Base-by-base conservation (phyloP, 2,329 filamentous ascomycete genomes). In the Botryotinia convoluta region DNA sequence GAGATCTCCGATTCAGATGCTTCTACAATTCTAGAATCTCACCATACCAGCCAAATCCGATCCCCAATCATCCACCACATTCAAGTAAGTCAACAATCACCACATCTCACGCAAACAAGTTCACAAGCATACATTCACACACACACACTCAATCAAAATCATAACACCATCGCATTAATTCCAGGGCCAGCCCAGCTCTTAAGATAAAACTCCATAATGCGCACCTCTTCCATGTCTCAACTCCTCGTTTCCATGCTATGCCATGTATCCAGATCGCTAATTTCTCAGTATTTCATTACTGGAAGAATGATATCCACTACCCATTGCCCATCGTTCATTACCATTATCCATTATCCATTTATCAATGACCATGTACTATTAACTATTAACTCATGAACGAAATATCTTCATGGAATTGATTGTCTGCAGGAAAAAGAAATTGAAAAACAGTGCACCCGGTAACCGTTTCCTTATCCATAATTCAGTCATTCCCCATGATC, bases 151-250 rank as follows among this genome's bases (percentile, higher is more conserved):
- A 44, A 4, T n/a, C 14, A 20, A 48, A 48, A 48, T 12, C 4
- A 48, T 7, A 48, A 64, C 44, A 26, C 44, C 20, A 65, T 65
- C 22, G 44, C 29, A 26, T 65, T 65, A 32, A 48, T 48, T 65
- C 63, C 10, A 65, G 63, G 63, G 20, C 44, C 63, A 65, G 63
- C 63, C 63, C 63, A 48, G 63, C 63, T 65, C 44, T 65, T 65
- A 65, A 48, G 29, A 65, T n/a, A 54, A 26, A 54, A 48, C n/a
- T 48, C 20, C 29, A 35, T 65, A 35, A 57, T 18, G 3, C 8
- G 12, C 29, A n/a, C 9, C 7, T 48, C 42, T 12, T 32, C 44
- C 22, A 48, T 48, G 1, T 26, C n/a, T 45, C 39, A 22, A 64
- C n/a, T 42, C 39, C n/a, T 32, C 26, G 39, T n/a, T 12, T 44